Base-by-base conservation (phyloP, 2,329 filamentous ascomycete species). In the Colletotrichum sp. region DNA sequence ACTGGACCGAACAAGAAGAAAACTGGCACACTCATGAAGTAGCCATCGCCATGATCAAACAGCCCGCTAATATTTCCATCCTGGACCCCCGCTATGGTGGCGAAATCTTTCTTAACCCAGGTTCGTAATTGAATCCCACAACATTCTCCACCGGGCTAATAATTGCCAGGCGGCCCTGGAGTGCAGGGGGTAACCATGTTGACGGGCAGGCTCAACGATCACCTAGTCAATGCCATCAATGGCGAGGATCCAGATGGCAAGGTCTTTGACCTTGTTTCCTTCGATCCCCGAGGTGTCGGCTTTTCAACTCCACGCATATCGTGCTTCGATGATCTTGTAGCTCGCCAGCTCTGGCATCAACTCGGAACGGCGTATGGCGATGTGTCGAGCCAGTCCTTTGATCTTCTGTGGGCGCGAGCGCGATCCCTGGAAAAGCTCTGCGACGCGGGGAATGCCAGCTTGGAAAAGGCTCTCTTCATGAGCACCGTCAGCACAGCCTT, bases 201-300 rank as follows among this genome's bases (percentile, higher is more conserved):
- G 32, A 44, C 62, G 13, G 69, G 62, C 9, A 15, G 6, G 15
- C 32, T 25, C 29, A 61, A 61, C 16, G n/a, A 22, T 11, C 62
- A 68, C 15, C 49, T 72, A 8, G 34, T 15, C 12, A 19, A 34
- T 3, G 13, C 63, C 25, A 34, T 72, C 62, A 68, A 72, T 19
- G 34, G 63, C 19, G n/a, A 68, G 9, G 52, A 59, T 16, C 5
- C 63, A 8, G 52, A 27, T 0, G 87, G 88, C 12, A 87, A 89
- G 57, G 82, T 81, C 2, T 88, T 87, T 71, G 87, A 90, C 76
- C 78, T 90, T 1, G 72, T 90, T 2, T 84, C 84, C 0, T 90
- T 89, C 68, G 88, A 89, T 76, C 87, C 88, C 0, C 86, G 88
- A 7, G 88, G 88, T 5, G 81, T 89, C n/a, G 71, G 65, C 16